These are phyloP conservation scores for Catenaria anguillulae DNA, from an alignment of 371 early-diverging fungal genomes.

Conservation along the genomic window DNA sequence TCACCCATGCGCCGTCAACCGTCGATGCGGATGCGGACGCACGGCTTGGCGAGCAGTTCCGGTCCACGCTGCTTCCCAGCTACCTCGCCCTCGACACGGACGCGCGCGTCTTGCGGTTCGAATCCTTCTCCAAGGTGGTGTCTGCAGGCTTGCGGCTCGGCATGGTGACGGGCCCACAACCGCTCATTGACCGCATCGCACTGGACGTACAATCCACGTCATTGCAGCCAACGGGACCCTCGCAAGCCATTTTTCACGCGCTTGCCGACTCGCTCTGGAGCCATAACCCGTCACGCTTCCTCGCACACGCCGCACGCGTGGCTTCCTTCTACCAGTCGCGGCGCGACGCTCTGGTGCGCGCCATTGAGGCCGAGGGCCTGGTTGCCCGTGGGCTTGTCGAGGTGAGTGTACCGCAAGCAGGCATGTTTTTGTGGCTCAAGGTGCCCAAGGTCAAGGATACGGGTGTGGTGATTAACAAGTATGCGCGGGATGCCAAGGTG, in stretches of 20 bases:
- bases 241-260: conserved; percentile 44
- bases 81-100: conserved; percentile 64
- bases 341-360: conserved; percentile 41
- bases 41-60: too few relatives aligned
- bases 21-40: too few relatives aligned
- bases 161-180: conserved; percentile 55
- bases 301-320: conserved; percentile 40
- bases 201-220: conserved; percentile 52
- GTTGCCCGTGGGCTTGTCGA: conserved; percentile 44
- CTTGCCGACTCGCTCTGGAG: conserved; percentile 47
- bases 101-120: conserved; percentile 65
- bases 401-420: conserved; percentile 51
- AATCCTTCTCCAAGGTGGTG: conserved; percentile 63
- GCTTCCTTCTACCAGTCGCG: conserved; percentile 42
- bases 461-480: conserved; percentile 38
- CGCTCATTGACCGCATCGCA: conserved; percentile 48
- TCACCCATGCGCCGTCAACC: too few relatives aligned
- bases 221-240: conserved; percentile 56
- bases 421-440: conserved; percentile 75
- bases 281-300: conserved; percentile 34
- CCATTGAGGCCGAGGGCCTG: conserved; percentile 11
- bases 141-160: conserved; percentile 66
- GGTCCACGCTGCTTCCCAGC: conserved; percentile 40
- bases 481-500: conserved; percentile 56
- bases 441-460: conserved; percentile 48